Percentiles rank a stretch among this genome's conserved stretches.
Evolutionary conservation across 768 basidiomycete species (phyloP).

Genomic region (Lentinula edodes): DNA sequence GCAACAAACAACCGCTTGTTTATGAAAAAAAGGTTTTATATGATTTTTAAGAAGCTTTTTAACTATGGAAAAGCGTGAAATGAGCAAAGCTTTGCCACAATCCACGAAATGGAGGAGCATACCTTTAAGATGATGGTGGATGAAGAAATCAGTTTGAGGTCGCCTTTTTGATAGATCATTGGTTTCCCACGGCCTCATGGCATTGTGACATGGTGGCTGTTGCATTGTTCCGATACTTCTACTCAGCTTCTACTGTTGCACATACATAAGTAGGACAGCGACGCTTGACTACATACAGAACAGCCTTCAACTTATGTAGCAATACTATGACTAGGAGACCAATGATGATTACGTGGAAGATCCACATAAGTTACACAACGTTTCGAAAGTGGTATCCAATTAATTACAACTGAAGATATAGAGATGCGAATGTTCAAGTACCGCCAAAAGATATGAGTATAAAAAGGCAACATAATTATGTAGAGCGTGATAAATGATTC

Average conservation of each 20-base stretch:
- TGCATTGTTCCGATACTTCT: neutral
- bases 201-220: neutral
- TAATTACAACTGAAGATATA: neutral
- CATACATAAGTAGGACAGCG: neutral
- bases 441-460: neutral
- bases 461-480: neutral
- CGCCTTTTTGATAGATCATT: neutral
- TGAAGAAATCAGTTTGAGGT: conserved; percentile 34
- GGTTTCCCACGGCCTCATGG: neutral
- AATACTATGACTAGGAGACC: neutral
- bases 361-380: neutral
- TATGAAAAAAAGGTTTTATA: conserved; percentile 57
- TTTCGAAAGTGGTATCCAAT: neutral
- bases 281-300: no score
- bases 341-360: neutral
- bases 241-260: no score
- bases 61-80: conserved; percentile 26
- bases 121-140: conserved; percentile 70
- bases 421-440: neutral
- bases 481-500: no score
- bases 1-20: conserved; percentile 74
- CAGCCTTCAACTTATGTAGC: neutral
- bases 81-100: conserved; percentile 10
- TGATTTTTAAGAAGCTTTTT: conserved; percentile 70
- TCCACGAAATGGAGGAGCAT: conserved; percentile 20